These are phyloP conservation scores for Fusarium lateritium DNA, from an alignment of 2,329 filamentous ascomycete species.

Conservation along the genomic window DNA sequence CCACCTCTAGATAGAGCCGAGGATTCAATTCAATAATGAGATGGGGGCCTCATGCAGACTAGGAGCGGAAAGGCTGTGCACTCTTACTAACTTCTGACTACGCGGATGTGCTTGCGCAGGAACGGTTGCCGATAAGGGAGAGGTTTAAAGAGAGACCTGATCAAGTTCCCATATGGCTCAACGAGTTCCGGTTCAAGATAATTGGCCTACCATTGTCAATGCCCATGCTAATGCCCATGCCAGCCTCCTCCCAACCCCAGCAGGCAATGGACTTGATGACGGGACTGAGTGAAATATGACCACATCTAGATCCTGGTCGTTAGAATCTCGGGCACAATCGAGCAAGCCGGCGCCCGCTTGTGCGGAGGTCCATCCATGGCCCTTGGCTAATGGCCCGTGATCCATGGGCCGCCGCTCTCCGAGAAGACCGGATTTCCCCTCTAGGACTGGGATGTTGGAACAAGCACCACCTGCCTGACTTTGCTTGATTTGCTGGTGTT, in stretches of 20 bases:
- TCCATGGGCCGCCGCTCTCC: slow-evolving; percentile 42
- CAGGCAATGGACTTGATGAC: slow-evolving; percentile 12
- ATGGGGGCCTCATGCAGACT: slow-evolving; percentile 30
- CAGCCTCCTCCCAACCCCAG: slow-evolving; percentile 38
- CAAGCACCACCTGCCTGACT: slow-evolving; percentile 35
- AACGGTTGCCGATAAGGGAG: slow-evolving; percentile 29
- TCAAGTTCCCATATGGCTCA: slow-evolving; percentile 12
- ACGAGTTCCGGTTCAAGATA: slow-evolving; percentile 6
- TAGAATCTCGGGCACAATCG: slow-evolving; percentile 43
- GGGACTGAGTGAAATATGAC: slow-evolving; percentile 46
- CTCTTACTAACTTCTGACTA: slow-evolving; percentile 42
- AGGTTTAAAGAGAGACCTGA: slow-evolving; percentile 15
- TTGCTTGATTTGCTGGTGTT: slow-evolving; percentile 27
- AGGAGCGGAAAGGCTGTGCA: slow-evolving; percentile 35
- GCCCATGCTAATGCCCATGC: slow-evolving; percentile 30
- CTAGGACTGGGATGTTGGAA: slow-evolving; percentile 39
- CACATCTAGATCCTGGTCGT: slow-evolving; percentile 42
- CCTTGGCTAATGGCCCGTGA: slow-evolving; percentile 27
- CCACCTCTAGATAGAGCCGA: slow-evolving; percentile 24
- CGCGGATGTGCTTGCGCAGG: slow-evolving; percentile 41
- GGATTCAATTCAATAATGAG: slow-evolving; percentile 20
- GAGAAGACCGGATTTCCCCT: slow-evolving; percentile 41
- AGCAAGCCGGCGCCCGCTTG: slow-evolving; percentile 46
- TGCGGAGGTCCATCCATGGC: slow-evolving; percentile 43
- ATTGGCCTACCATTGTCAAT: slow-evolving; percentile 34